A percentile compares a stretch with the other conserved stretches of the same genome.
Conservation (phyloP, 805 yeast species). For the Schizosaccharomyces cryophilus region DNA sequence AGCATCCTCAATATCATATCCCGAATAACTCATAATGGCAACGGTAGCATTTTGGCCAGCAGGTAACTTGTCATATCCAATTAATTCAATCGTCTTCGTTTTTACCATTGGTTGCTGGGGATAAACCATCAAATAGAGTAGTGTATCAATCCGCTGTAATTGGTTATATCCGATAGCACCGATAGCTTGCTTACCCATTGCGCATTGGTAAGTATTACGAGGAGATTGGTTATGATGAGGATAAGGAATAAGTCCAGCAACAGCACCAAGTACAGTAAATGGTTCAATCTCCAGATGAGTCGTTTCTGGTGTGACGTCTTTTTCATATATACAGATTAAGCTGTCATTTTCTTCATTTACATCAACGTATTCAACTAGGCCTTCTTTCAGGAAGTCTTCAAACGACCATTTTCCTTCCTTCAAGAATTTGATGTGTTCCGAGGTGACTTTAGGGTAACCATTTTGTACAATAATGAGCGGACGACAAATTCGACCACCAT, state of each 20-base stretch:
- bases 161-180: conserved; percentile 97
- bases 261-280: conserved; percentile 76
- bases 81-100: conserved; percentile 84
- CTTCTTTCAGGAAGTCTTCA: conserved; percentile 67
- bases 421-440: conserved; percentile 40
- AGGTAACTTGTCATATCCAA: conserved; percentile 85
- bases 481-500: conserved; percentile 95
- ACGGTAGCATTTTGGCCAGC: conserved; percentile 98
- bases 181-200: conserved; percentile 98
- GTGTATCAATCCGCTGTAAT: conserved; percentile 80
- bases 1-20: conserved; percentile 98
- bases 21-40: conserved; percentile 97
- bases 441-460: conserved; percentile 44
- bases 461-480: conserved; percentile 73
- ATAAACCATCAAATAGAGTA: conserved; percentile 85
- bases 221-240: conserved; percentile 88
- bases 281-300: conserved; percentile 94
- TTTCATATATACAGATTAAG: conserved; percentile 70
- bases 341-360: conserved; percentile 95
- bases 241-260: conserved; percentile 75
- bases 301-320: conserved; percentile 26
- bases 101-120: conserved; percentile 99
- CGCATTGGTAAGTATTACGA: conserved; percentile 79
- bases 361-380: conserved; percentile 83
- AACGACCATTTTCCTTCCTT: conserved; percentile 54